phyloP scores from a whole-genome alignment of 805 yeast genomes.

The Candida maltosa region DNA sequence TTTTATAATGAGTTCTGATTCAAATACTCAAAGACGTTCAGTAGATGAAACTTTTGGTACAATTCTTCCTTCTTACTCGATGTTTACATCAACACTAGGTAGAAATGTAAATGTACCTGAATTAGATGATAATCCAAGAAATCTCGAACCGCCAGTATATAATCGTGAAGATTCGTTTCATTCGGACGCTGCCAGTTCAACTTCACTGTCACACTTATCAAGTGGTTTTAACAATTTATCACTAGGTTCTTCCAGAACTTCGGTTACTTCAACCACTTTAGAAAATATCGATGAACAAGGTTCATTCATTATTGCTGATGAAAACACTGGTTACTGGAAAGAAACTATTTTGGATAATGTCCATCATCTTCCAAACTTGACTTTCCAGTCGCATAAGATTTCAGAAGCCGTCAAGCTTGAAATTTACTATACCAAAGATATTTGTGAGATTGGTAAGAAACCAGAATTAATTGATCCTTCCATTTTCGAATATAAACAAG shows the following conservation, averaged over 20 bases:
- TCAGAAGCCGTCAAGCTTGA: slow-evolving; percentile 24
- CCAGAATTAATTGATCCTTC: slow-evolving; percentile 30
- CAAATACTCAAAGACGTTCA: slow-evolving; percentile 3
- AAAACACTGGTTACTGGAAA: slow-evolving; percentile 29
- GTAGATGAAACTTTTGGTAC: slow-evolving; percentile 30
- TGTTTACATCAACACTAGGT: slow-evolving; percentile 22
- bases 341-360: slow-evolving; percentile 38
- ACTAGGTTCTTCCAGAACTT: slow-evolving; percentile 1
- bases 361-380: slow-evolving; percentile 28
- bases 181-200: slow-evolving; percentile 4
- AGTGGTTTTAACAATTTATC: background rate
- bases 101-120: slow-evolving; percentile 13
- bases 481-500: slow-evolving; percentile 54
- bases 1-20: too few species aligned
- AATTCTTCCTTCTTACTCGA: slow-evolving; percentile 37
- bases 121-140: slow-evolving; percentile 9
- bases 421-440: slow-evolving; percentile 31
- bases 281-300: slow-evolving; percentile 1
- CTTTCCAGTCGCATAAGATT: slow-evolving; percentile 22
- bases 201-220: slow-evolving; percentile 2
- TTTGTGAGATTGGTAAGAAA: slow-evolving; percentile 22
- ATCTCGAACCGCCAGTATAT: slow-evolving; percentile 8
- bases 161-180: background rate
- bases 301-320: slow-evolving; percentile 31
- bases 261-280: background rate